Conservation (phyloP, 2,329 filamentous ascomycete genomes). For the Exophiala xenobiotica region DNA sequence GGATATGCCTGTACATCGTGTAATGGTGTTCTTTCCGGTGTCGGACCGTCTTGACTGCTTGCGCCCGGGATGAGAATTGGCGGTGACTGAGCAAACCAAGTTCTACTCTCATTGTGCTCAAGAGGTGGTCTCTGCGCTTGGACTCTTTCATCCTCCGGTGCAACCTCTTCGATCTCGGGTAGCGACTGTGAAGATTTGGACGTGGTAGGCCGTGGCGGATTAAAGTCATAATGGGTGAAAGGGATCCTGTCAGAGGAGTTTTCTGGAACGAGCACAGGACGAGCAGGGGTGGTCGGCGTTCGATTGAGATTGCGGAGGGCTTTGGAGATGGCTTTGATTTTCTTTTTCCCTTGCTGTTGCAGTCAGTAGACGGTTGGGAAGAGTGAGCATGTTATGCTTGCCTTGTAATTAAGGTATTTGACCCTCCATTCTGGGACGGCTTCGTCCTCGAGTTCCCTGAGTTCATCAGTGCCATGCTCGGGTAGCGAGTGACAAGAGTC, state of each 20-base stretch:
- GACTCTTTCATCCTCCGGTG: slow-evolving; percentile 21
- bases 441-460: slow-evolving; percentile 76
- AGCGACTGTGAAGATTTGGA: slow-evolving; percentile 9
- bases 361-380: slow-evolving; percentile 18
- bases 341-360: slow-evolving; percentile 73
- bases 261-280: slow-evolving; percentile 14
- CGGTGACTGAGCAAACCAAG: slow-evolving; percentile 34
- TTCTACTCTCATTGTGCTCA: slow-evolving; percentile 29
- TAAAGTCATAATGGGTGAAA: slow-evolving; percentile 32
- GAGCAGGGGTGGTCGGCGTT: slow-evolving; percentile 40
- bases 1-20: slow-evolving; percentile 4
- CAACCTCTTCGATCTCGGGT: slow-evolving; percentile 18
- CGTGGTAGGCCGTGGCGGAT: slow-evolving; percentile 13
- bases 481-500: slow-evolving; percentile 25
- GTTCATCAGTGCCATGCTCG: slow-evolving; percentile 22
- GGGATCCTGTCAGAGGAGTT: slow-evolving; percentile 20
- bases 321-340: slow-evolving; percentile 76
- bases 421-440: slow-evolving; percentile 91
- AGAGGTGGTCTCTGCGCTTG: slow-evolving; percentile 14
- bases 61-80: slow-evolving; percentile 41
- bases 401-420: slow-evolving; percentile 95
- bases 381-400: slow-evolving; percentile 13
- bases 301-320: slow-evolving; percentile 64
- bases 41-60: slow-evolving; percentile 31
- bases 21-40: slow-evolving; percentile 22